A percentile compares a stretch with the other conserved stretches of the same genome.
phyloP scores from a whole-genome alignment of 108 stramenopile species.

The Skeletonema tropicum region DNA sequence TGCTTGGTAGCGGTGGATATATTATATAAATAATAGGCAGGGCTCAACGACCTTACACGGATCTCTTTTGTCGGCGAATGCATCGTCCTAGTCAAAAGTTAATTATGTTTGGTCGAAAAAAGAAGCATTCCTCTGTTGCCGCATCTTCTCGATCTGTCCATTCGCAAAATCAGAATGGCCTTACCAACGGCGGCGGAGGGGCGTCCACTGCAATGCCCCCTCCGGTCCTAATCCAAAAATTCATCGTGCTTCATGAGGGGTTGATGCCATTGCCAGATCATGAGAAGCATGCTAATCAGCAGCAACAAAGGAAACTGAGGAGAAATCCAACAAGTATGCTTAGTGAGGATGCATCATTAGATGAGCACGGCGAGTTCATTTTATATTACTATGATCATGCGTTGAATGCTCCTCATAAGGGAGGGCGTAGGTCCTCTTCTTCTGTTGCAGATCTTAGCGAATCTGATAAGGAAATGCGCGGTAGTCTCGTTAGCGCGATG shows the following conservation, averaged over 20 bases:
- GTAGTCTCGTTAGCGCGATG: neutral
- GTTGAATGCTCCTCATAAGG: slow-evolving; percentile 26
- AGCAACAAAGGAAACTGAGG: slow-evolving; percentile 4
- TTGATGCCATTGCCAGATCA: slow-evolving; percentile 31
- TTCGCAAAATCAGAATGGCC: neutral
- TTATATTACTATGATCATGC: slow-evolving; percentile 65
- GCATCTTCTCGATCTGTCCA: neutral
- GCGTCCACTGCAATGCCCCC: neutral
- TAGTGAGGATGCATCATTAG: slow-evolving; percentile 67
- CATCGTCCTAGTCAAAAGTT: neutral
- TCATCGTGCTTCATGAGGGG: slow-evolving; percentile 52
- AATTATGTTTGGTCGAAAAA: slow-evolving; percentile 4
- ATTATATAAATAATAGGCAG: too few relatives aligned
- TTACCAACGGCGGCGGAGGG: neutral
- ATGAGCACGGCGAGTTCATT: slow-evolving; percentile 72
- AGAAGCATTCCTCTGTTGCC: neutral
- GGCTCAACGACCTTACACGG: neutral
- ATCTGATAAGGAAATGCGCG: neutral
- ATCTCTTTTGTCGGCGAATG: neutral
- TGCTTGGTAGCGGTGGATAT: too few relatives aligned
- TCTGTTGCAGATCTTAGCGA: neutral
- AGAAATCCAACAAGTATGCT: slow-evolving; percentile 38
- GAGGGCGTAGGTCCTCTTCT: slow-evolving; percentile 12
- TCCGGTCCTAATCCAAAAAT: slow-evolving; percentile 36
- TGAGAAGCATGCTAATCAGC: neutral